phyloP scores from a whole-genome alignment of 2,329 filamentous ascomycete genomes.

The Nothomitra cinnamomea region DNA sequence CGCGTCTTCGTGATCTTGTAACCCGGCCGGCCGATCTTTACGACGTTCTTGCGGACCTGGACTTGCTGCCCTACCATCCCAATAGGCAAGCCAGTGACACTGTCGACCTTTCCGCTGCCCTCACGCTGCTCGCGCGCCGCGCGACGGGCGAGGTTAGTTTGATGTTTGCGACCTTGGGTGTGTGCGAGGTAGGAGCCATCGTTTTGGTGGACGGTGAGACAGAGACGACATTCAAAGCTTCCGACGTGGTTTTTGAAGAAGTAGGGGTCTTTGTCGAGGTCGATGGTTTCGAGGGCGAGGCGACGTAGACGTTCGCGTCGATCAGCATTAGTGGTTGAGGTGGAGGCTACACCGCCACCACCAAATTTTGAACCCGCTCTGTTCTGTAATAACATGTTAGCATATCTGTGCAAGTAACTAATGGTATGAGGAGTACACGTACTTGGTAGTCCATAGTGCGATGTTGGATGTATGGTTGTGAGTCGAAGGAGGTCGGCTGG shows the following conservation, averaged over 20 bases:
- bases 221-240: constrained; percentile 93
- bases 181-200: constrained; percentile 97
- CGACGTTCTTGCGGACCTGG: constrained; percentile 57
- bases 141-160: constrained; percentile 90
- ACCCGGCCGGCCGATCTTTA: constrained; percentile 90
- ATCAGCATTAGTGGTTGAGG: constrained; percentile 88
- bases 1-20: constrained; percentile 97
- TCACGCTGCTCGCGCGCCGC: constrained; percentile 93
- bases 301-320: constrained; percentile 93
- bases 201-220: constrained; percentile 94
- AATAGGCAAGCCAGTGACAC: constrained; percentile 51
- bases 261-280: constrained; percentile 98
- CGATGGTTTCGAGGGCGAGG: constrained; percentile 95
- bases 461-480: no score
- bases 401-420: background rate
- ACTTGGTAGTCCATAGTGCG: constrained; percentile 4
- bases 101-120: constrained; percentile 54
- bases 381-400: constrained; percentile 40
- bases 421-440: background rate
- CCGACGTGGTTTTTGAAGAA: constrained; percentile 99
- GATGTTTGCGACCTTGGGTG: constrained; percentile 96
- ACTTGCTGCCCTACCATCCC: constrained; percentile 55
- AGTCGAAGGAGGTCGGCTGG: no score
- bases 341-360: constrained; percentile 87
- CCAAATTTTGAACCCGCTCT: constrained; percentile 95